Percentiles rank a stretch among this genome's conserved stretches.
phyloP scores from a whole-genome alignment of 768 basidiomycete species.

The Mycena amicta region DNA sequence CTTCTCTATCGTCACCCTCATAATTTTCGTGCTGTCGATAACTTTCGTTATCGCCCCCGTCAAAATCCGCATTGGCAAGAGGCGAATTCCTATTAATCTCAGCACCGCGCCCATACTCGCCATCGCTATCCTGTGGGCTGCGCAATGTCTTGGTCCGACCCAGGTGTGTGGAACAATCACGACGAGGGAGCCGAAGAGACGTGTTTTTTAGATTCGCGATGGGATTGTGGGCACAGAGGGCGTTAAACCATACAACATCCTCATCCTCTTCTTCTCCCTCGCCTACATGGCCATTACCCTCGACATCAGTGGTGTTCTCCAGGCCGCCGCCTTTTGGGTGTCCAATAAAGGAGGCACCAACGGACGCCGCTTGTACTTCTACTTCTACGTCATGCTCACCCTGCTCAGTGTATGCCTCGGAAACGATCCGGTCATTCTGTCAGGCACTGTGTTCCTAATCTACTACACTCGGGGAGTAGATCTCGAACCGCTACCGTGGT shows the following conservation, averaged over 20 bases:
- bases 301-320: slow-evolving; percentile 85
- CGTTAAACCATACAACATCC: slow-evolving; percentile 88
- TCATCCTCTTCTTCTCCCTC: slow-evolving; percentile 88
- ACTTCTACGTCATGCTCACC: slow-evolving; percentile 84
- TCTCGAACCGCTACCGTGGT: slow-evolving; percentile 62
- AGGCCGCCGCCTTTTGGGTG: slow-evolving; percentile 87
- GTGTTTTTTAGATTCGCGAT: slow-evolving; percentile 48
- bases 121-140: slow-evolving; percentile 51
- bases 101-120: slow-evolving; percentile 52
- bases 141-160: slow-evolving; percentile 45
- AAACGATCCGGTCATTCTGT: slow-evolving; percentile 91
- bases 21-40: slow-evolving; percentile 51
- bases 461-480: slow-evolving; percentile 79
- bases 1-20: slow-evolving; percentile 48
- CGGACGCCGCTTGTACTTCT: slow-evolving; percentile 70
- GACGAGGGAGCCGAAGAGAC: no score
- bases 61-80: slow-evolving; percentile 31
- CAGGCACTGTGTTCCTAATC: slow-evolving; percentile 86
- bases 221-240: slow-evolving; percentile 74
- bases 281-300: slow-evolving; percentile 93
- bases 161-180: no score
- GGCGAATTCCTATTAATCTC: slow-evolving; percentile 39
- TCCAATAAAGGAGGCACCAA: slow-evolving; percentile 75
- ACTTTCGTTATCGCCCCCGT: slow-evolving; percentile 48
- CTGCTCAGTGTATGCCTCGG: slow-evolving; percentile 76